Percentiles rank a stretch among this genome's conserved stretches.
Conservation (phyloP, 257 asterid species). For the Solanum virginianum region DNA sequence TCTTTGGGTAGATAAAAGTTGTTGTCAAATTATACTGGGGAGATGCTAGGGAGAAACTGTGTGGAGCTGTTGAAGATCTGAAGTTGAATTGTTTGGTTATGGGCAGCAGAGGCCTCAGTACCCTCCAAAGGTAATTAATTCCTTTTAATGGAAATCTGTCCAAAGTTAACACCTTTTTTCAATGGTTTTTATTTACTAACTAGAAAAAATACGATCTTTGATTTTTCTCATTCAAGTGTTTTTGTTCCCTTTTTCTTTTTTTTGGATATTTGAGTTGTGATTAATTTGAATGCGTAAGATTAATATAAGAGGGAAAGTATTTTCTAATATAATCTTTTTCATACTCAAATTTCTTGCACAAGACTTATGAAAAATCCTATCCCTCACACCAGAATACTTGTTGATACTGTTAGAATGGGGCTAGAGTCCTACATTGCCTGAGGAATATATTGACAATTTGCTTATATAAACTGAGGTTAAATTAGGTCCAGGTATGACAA, state of each 20-base stretch:
- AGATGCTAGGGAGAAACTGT: conserved; percentile 82
- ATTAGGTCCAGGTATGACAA: no score
- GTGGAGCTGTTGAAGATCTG: conserved; percentile 49
- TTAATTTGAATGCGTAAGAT: no score
- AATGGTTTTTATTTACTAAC: neutral
- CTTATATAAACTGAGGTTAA: no score
- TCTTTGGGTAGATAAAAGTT: conserved; percentile 33
- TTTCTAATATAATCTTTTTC: no score
- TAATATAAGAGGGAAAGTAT: no score
- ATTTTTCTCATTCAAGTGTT: no score
- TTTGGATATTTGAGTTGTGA: no score
- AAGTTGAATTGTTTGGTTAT: conserved; percentile 63
- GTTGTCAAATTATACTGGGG: conserved; percentile 73
- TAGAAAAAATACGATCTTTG: neutral
- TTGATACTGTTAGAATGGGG: neutral
- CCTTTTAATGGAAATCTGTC: neutral
- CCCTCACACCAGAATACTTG: neutral
- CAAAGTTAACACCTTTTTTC: neutral
- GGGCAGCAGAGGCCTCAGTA: conserved; percentile 84
- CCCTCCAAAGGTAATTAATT: conserved; percentile 43
- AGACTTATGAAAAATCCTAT: no score
- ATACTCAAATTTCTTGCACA: no score
- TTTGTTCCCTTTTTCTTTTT: neutral
- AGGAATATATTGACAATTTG: no score
- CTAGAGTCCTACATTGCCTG: no score